Conservation (phyloP, 1,284 basidiomycete genomes). For the Tilletiopsis washingtonensis region DNA sequence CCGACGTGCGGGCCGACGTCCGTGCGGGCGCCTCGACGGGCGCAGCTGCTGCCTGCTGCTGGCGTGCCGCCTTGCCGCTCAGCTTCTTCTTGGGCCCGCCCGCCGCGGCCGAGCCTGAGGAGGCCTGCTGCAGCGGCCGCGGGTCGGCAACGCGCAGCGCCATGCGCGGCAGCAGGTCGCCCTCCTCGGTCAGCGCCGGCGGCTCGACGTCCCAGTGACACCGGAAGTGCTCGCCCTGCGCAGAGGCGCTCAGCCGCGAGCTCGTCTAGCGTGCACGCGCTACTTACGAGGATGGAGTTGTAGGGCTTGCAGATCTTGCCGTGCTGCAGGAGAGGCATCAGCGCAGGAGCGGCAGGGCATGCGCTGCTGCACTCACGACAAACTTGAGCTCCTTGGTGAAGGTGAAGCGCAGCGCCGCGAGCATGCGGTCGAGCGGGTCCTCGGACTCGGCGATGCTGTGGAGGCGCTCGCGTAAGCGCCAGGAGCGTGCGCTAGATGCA, state of each 20-base stretch:
- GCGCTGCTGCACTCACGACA: conserved; percentile 48
- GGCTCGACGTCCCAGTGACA: conserved; percentile 42
- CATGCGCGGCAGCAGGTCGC: conserved; percentile 16
- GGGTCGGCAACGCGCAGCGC: conserved; percentile 1
- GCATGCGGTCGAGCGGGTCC: conserved; percentile 84
- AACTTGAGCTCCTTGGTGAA: conserved; percentile 92
- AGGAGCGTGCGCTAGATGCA: not conserved
- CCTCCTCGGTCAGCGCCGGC: conserved; percentile 17
- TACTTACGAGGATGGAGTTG: conserved; percentile 45
- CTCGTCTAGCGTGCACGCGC: not conserved
- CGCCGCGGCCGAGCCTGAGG: not conserved
- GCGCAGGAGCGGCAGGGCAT: not conserved
- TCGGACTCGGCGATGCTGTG: conserved; percentile 70
- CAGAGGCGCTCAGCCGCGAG: not conserved
- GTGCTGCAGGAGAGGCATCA: conserved; percentile 52
- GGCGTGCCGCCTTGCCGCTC: no score
- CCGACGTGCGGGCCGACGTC: conserved; percentile 15
- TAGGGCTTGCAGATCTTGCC: conserved; percentile 92
- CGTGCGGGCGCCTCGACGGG: no score
- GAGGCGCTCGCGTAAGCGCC: not conserved
- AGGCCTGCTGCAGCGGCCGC: not conserved
- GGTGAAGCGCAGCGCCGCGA: conserved; percentile 76
- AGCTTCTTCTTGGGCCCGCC: conserved; percentile 13
- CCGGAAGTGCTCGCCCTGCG: conserved; percentile 38
- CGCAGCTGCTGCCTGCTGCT: no score